Base-by-base conservation (phyloP, 768 basidiomycete species). In the Lactifluus echinatus region DNA sequence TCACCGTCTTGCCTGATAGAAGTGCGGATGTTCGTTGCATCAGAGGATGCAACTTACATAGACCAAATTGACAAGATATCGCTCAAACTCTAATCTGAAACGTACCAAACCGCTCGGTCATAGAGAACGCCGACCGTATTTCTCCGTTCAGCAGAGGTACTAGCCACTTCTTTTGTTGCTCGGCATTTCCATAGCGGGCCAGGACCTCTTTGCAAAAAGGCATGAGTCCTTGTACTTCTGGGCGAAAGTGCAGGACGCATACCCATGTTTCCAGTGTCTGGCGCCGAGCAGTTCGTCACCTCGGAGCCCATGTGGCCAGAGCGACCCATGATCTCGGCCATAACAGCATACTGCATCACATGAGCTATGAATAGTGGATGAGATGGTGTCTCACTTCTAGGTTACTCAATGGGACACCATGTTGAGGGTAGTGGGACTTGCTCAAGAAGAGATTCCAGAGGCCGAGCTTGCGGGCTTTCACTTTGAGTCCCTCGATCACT, bases 251-350 rank as follows among this genome's bases (percentile, higher is more conserved):
- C 26, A 8, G 40, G 7, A 70, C 80, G 36, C 63, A 47, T 34
- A 90, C 92, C 93, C 93, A 97, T 97, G 70, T 97, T 97, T 1
- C 94, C 95, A 15, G 95, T 98, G 71, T 98, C 95, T 29, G 95
- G 95, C 14, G 94, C 93, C 24, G 93, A 84, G 72, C 93, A 98
- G 67, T 99, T 99, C 55, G 89, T 84, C 12, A 80, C 83, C 73
- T 97, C 86, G 21, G 94, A 84, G 2, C 87, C 91, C 49, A 93
- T 72, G 62, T 85, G 85, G 8, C 87, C 85, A 21, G 80, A 85
- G 55, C 91, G 83, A 4, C 94, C 94, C 63, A 97, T 79, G 43
- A 96, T 72, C 71, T 96, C 95, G n/a, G 93, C 93, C 85, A 97
- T 96, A 28, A 97, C 87, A 37, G 89, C 92, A 69, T 99, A 98